These are phyloP conservation scores for Wickerhamiella bombiphila DNA, from an alignment of 805 yeast species.

Conservation along the genomic window DNA sequence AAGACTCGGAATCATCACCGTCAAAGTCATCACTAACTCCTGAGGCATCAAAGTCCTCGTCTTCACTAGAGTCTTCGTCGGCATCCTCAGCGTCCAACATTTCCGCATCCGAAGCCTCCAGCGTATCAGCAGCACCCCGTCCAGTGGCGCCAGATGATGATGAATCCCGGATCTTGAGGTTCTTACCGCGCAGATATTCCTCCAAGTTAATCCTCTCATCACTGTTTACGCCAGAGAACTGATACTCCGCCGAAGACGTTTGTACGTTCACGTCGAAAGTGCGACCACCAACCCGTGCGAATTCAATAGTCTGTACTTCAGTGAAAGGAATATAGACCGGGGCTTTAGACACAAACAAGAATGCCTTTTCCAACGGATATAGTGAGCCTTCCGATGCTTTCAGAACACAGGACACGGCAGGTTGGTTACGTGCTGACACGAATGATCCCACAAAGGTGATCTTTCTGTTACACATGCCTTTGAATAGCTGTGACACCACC, in stretches of 20 bases:
- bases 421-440: conserved; percentile 58
- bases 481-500: conserved; percentile 75
- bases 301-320: conserved; percentile 61
- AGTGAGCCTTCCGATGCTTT: conserved; percentile 92
- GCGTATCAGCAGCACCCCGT: conserved; percentile 61
- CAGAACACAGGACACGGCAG: conserved; percentile 81
- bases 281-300: conserved; percentile 82
- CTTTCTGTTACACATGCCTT: conserved; percentile 79
- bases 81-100: conserved; percentile 45
- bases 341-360: conserved; percentile 85
- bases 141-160: conserved; percentile 68
- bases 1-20: conserved; percentile 4
- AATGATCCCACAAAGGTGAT: conserved; percentile 75
- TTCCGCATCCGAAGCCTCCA: conserved; percentile 47
- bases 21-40: conserved; percentile 66
- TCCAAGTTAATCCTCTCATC: conserved; percentile 80
- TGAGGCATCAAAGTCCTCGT: conserved; percentile 66
- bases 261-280: conserved; percentile 84
- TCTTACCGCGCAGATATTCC: conserved; percentile 59
- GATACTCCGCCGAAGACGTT: conserved; percentile 52
- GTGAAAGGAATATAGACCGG: conserved; percentile 79
- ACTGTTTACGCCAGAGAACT: conserved; percentile 75
- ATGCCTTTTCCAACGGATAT: conserved; percentile 83
- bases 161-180: conserved; percentile 71
- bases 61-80: conserved; percentile 36